A percentile compares a stretch with the other conserved stretches of the same genome.
Conservation (phyloP, 257 asterid genomes). For the Gardenia jasminoides region DNA sequence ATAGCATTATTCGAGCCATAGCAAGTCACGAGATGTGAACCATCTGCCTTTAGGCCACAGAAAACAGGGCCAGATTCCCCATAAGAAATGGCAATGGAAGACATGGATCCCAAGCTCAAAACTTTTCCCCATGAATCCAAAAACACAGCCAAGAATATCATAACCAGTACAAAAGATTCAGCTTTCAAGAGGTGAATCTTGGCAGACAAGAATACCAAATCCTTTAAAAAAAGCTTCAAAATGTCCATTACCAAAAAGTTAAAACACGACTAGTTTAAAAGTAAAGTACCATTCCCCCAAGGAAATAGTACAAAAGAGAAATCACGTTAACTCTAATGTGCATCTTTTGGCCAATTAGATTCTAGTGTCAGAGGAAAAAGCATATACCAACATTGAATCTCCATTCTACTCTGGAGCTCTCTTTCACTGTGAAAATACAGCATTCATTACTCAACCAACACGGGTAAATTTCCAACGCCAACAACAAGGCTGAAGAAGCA, state of each 20-base stretch:
- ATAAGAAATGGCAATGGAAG: slow-evolving; percentile 80
- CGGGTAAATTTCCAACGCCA: slow-evolving; percentile 1
- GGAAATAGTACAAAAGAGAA: neutral
- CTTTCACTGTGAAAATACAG: slow-evolving; percentile 4
- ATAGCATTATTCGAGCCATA: slow-evolving; percentile 73
- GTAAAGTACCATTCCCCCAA: neutral
- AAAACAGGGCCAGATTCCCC: slow-evolving; percentile 83
- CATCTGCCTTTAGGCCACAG: slow-evolving; percentile 79
- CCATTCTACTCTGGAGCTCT: slow-evolving; percentile 2
- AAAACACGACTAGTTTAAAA: slow-evolving; percentile 5
- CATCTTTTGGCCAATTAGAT: slow-evolving; percentile 9
- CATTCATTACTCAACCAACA: neutral
- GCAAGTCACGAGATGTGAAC: slow-evolving; percentile 70
- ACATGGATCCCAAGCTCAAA: slow-evolving; percentile 79
- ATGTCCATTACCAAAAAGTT: slow-evolving; percentile 28
- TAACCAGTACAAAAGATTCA: slow-evolving; percentile 23
- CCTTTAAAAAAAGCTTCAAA: slow-evolving; percentile 21
- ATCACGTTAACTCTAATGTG: neutral
- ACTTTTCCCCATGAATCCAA: slow-evolving; percentile 38
- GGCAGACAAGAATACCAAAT: neutral
- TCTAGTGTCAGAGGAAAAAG: slow-evolving; percentile 2
- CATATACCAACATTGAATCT: neutral
- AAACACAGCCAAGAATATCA: slow-evolving; percentile 33
- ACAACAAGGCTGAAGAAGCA: neutral
- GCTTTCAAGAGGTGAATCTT: slow-evolving; percentile 8